Conservation (phyloP, 2,329 filamentous ascomycete species). For the Dactylellina haptotyla region DNA sequence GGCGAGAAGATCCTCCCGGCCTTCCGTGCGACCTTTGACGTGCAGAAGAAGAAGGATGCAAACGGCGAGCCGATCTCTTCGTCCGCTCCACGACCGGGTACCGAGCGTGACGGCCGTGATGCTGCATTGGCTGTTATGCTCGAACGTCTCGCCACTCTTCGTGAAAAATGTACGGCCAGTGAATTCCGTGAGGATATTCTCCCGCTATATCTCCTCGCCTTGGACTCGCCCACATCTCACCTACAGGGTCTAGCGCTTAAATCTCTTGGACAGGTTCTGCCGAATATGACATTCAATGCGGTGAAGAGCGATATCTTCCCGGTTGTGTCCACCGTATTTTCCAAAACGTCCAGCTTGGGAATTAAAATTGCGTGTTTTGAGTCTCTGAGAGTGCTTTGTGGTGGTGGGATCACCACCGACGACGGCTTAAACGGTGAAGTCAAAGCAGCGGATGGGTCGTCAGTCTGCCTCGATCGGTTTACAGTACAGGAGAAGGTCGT, state of each 20-base stretch:
- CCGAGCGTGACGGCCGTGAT: conserved; percentile 72
- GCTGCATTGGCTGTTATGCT: conserved; percentile 90
- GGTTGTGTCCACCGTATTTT: conserved; percentile 87
- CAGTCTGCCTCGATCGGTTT: conserved; percentile 91
- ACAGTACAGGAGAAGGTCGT: conserved; percentile 98
- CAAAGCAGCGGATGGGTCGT: conserved; percentile 72
- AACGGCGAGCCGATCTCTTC: conserved; percentile 32
- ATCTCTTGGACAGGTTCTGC: conserved; percentile 80
- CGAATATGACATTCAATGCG: conserved; percentile 91
- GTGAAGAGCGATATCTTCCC: conserved; percentile 98
- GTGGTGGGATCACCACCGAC: conserved; percentile 70
- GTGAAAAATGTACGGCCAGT: conserved; percentile 84
- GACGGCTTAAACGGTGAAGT: conserved; percentile 56
- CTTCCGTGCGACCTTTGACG: conserved; percentile 79
- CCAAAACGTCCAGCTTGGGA: conserved; percentile 87
- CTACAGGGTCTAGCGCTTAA: conserved; percentile 86
- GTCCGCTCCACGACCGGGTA: conserved; percentile 43
- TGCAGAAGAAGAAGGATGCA: conserved; percentile 33
- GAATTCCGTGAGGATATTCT: conserved; percentile 97
- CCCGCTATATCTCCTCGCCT: conserved; percentile 81
- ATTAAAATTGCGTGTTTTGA: conserved; percentile 95
- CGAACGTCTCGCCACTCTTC: conserved; percentile 80
- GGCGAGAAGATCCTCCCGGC: conserved; percentile 85
- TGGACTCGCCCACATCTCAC: conserved; percentile 88
- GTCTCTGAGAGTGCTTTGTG: conserved; percentile 88